Conservation (phyloP, 768 basidiomycete genomes). For the Porpolomopsis calyptriformis region DNA sequence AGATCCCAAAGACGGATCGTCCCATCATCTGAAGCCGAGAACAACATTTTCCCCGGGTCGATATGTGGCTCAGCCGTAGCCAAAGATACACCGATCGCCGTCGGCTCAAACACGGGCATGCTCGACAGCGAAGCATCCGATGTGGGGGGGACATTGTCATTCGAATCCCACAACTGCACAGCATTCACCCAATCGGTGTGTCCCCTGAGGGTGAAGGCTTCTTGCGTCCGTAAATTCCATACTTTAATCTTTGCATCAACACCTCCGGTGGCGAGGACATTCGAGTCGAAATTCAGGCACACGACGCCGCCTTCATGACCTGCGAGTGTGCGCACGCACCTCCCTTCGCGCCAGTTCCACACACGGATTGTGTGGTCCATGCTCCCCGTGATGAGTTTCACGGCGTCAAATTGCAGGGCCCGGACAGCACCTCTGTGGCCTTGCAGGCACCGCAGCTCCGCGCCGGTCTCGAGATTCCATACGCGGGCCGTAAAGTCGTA, state of each 20-base stretch:
- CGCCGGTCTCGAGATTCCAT: slow-evolving; percentile 93
- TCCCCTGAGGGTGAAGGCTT: slow-evolving; percentile 85
- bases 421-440: slow-evolving; percentile 92
- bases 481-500: slow-evolving; percentile 91
- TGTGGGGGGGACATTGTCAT: slow-evolving; percentile 18
- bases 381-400: slow-evolving; percentile 87
- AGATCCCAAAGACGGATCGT: slow-evolving; percentile 94
- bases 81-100: slow-evolving; percentile 15
- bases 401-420: slow-evolving; percentile 90
- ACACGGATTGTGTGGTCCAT: slow-evolving; percentile 95
- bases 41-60: slow-evolving; percentile 85
- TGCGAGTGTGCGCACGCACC: slow-evolving; percentile 76
- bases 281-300: slow-evolving; percentile 82
- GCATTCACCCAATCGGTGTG: slow-evolving; percentile 96
- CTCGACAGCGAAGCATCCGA: slow-evolving; percentile 21
- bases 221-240: slow-evolving; percentile 87
- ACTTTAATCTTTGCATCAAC: slow-evolving; percentile 93
- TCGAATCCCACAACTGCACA: slow-evolving; percentile 84
- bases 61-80: slow-evolving; percentile 36
- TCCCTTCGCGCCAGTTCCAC: slow-evolving; percentile 91
- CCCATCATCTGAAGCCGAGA: slow-evolving; percentile 93
- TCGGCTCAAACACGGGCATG: slow-evolving; percentile 27
- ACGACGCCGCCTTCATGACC: slow-evolving; percentile 91
- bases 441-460: slow-evolving; percentile 68
- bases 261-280: slow-evolving; percentile 85